Conservation (phyloP, 768 basidiomycete species). For the Tephrocybe rancida region DNA sequence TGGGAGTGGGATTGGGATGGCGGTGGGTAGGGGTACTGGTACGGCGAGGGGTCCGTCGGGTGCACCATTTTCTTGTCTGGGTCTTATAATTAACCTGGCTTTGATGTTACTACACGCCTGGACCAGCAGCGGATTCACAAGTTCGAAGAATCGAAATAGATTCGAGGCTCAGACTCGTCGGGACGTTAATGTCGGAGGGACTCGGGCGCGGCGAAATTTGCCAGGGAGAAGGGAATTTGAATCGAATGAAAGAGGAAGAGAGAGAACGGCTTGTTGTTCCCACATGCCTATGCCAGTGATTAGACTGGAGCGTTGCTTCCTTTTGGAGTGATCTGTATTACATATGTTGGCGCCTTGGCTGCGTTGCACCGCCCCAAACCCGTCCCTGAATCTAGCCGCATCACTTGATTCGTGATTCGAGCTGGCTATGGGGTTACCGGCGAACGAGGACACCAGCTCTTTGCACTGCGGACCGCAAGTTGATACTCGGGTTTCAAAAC, state of each 20-base stretch:
- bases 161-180: too few relatives aligned
- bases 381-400: too few relatives aligned
- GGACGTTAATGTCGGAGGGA: too few relatives aligned
- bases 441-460: too few relatives aligned
- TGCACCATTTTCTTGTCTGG: background rate
- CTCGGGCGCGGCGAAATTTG: background rate
- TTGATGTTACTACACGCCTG: too few relatives aligned
- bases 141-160: too few relatives aligned
- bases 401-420: too few relatives aligned
- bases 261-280: background rate
- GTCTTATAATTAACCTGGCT: background rate
- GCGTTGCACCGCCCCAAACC: background rate
- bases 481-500: too few relatives aligned
- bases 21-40: slow-evolving; percentile 13
- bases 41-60: slow-evolving; percentile 7
- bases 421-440: too few relatives aligned
- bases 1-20: background rate
- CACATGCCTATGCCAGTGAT: background rate
- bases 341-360: background rate
- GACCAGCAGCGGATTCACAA: too few relatives aligned
- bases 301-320: background rate
- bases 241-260: background rate
- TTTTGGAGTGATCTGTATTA: background rate
- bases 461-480: too few relatives aligned
- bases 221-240: background rate